Percentiles rank a stretch among this genome's conserved stretches.
Evolutionary conservation across 768 basidiomycete species (phyloP).

Genomic region (Dentipellis sp.): DNA sequence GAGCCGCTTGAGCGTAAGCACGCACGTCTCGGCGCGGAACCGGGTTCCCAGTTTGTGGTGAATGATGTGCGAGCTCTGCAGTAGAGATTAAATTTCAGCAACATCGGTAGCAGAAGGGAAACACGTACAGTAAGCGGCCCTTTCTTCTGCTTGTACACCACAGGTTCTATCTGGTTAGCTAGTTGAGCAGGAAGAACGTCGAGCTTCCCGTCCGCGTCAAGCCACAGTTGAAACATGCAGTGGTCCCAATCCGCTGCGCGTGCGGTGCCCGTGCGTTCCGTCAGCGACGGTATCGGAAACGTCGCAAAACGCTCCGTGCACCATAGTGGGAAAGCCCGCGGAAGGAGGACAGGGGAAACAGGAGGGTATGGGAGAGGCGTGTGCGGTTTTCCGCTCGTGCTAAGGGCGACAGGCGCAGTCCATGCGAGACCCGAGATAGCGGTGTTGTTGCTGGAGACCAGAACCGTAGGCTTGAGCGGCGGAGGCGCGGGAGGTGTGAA

Average conservation of each 20-base stretch:
- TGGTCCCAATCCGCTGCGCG: conserved; percentile 50
- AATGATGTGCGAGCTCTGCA: conserved; percentile 25
- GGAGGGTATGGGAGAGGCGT: conserved; percentile 29
- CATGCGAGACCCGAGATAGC: conserved; percentile 11
- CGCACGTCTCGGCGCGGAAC: conserved; percentile 46
- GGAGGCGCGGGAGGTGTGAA: not conserved
- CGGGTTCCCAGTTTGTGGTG: conserved; percentile 37
- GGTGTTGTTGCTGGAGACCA: conserved; percentile 12
- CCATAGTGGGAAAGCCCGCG: conserved; percentile 42
- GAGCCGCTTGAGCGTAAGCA: conserved; percentile 34
- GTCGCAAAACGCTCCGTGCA: conserved; percentile 40
- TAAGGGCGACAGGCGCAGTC: conserved; percentile 8
- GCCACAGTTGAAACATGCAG: conserved; percentile 57
- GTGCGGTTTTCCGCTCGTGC: conserved; percentile 15
- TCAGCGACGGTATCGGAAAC: conserved; percentile 23
- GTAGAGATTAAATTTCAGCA: conserved; percentile 1
- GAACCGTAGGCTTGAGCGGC: not conserved
- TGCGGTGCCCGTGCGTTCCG: not conserved
- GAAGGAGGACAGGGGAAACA: conserved; percentile 36
- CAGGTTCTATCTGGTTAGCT: not conserved
- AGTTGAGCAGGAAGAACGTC: conserved; percentile 13
- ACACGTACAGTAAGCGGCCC: conserved; percentile 1
- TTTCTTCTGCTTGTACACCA: not conserved
- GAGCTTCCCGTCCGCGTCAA: conserved; percentile 40
- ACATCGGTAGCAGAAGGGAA: not conserved